These are phyloP conservation scores for Fistulina hepatica DNA, from an alignment of 1,284 basidiomycete genomes.

Conservation along the genomic window DNA sequence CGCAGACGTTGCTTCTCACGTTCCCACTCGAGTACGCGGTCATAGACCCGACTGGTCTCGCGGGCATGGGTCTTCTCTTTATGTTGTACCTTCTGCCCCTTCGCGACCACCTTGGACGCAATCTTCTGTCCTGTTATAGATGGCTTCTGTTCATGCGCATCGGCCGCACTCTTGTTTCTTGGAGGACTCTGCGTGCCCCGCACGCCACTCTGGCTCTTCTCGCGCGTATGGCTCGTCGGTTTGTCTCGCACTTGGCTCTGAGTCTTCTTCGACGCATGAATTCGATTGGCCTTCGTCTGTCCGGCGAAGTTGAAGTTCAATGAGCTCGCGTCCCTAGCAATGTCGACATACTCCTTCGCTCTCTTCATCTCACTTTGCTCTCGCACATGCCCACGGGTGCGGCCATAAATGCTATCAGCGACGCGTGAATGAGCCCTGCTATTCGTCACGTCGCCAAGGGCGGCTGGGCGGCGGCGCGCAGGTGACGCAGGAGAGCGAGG, in stretches of 20 bases:
- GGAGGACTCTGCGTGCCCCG: too few species aligned
- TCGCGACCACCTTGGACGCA: neutral
- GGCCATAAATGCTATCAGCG: too few species aligned
- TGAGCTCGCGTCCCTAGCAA: too few species aligned
- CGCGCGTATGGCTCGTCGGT: neutral
- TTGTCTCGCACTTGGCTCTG: neutral
- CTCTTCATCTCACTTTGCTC: too few species aligned
- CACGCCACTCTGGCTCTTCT: neutral
- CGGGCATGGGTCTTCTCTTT: constrained; percentile 19
- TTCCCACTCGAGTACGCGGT: constrained; percentile 48
- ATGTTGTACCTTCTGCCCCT: constrained; percentile 10
- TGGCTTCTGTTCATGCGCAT: neutral
- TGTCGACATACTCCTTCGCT: too few species aligned
- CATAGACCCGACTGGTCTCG: constrained; percentile 31
- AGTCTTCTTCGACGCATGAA: too few species aligned
- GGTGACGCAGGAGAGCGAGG: constrained; percentile 12
- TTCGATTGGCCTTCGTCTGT: too few species aligned
- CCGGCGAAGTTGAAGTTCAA: too few species aligned
- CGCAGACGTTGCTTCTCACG: constrained; percentile 42
- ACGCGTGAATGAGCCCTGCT: too few species aligned
- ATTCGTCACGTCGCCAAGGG: too few species aligned
- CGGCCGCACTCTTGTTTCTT: neutral
- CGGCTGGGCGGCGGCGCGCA: too few species aligned
- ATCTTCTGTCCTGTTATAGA: neutral
- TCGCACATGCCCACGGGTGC: too few species aligned